Percentiles rank a stretch among this genome's conserved stretches.
phyloP scores from a whole-genome alignment of 805 yeast species.

The Cyberlindnera saturnus region DNA sequence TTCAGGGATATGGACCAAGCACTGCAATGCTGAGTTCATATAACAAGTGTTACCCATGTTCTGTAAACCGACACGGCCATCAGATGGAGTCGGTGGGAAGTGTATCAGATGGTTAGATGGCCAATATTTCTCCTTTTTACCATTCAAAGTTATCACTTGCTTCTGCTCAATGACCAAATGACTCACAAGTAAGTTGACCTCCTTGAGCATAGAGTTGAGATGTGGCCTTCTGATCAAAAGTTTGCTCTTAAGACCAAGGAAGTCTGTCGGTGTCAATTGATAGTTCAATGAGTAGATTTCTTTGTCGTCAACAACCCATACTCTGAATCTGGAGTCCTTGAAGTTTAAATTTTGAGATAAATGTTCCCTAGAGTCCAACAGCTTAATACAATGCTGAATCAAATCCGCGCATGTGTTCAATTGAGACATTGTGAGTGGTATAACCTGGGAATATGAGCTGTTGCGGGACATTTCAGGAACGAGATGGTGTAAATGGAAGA shows the following conservation, averaged over 20 bases:
- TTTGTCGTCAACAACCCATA: constrained; percentile 19
- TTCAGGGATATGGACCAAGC: constrained; percentile 82
- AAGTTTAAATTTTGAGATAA: constrained; percentile 1
- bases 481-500: constrained; percentile 31
- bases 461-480: constrained; percentile 7
- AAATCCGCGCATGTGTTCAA: constrained; percentile 21
- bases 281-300: constrained; percentile 11
- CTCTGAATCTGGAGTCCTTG: constrained; percentile 9
- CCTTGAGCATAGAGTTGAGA: constrained; percentile 15
- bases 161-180: constrained; percentile 31
- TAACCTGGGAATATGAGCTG: constrained; percentile 18
- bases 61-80: constrained; percentile 55
- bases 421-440: constrained; percentile 29
- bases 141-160: background rate
- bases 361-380: constrained; percentile 12
- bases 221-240: constrained; percentile 20
- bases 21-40: constrained; percentile 92
- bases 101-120: constrained; percentile 28
- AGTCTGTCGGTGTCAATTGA: constrained; percentile 23
- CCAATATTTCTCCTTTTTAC: constrained; percentile 28
- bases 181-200: constrained; percentile 16
- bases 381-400: constrained; percentile 11
- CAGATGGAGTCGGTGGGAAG: constrained; percentile 26
- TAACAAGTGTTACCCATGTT: constrained; percentile 90
- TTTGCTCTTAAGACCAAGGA: constrained; percentile 21